Conservation (phyloP, 2,329 filamentous ascomycete genomes). For the Zymoseptoria brevis region DNA sequence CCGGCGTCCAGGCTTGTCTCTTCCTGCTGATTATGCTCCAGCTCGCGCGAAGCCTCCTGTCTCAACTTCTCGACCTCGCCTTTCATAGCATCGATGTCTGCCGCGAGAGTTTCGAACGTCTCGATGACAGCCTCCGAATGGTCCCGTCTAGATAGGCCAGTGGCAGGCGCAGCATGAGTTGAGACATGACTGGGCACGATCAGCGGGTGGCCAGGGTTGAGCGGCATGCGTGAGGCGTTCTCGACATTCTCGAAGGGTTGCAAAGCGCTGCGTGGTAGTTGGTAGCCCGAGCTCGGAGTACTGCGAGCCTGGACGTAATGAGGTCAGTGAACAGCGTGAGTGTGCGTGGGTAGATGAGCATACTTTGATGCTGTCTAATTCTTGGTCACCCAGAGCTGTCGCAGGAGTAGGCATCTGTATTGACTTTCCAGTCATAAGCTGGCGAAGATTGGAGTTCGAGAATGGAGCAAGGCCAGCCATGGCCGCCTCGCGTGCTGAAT, state of each 20-base stretch:
- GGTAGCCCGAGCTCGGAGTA: neutral
- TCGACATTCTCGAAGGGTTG: neutral
- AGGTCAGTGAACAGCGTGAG: neutral
- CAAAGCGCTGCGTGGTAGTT: neutral
- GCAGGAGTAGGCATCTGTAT: slow-evolving; percentile 1
- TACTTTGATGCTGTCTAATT: neutral
- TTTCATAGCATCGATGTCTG: slow-evolving; percentile 19
- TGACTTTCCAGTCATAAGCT: neutral
- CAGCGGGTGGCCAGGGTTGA: neutral
- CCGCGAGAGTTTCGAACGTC: slow-evolving; percentile 15
- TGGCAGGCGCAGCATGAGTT: slow-evolving; percentile 1
- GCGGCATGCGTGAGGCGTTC: neutral
- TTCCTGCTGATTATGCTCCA: neutral
- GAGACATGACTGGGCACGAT: neutral
- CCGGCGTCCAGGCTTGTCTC: neutral
- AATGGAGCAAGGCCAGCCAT: neutral
- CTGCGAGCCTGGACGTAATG: neutral
- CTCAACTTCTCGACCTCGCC: slow-evolving; percentile 11
- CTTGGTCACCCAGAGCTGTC: neutral
- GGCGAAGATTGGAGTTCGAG: neutral
- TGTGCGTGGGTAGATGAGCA: neutral
- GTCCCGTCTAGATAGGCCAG: slow-evolving; percentile 1
- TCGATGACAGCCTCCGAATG: slow-evolving; percentile 5
- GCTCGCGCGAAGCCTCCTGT: neutral
- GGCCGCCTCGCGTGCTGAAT: neutral